phyloP scores from a whole-genome alignment of 495 filamentous ascomycete genomes.

The Aspergillus conjunctus region DNA sequence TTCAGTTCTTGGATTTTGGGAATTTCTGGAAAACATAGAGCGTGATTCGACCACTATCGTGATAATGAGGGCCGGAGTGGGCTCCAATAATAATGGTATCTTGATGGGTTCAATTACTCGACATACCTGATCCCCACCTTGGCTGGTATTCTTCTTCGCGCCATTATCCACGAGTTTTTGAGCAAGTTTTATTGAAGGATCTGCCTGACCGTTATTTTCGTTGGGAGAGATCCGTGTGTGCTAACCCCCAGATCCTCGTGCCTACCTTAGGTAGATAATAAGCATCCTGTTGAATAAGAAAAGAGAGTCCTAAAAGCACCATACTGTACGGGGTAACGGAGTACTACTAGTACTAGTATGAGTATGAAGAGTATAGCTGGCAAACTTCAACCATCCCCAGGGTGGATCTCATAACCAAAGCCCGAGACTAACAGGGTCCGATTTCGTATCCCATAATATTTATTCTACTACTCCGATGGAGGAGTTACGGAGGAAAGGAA shows the following conservation, averaged over 20 bases:
- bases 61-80: conserved; percentile 19
- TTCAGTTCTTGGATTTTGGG: conserved; percentile 2
- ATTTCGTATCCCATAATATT: neutral
- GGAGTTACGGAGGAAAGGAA: neutral
- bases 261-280: no score
- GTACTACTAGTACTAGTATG: no score
- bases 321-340: no score
- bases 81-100: conserved; percentile 18
- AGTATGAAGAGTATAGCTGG: neutral
- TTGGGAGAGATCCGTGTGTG: no score
- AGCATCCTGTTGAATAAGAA: no score
- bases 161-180: neutral
- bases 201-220: no score
- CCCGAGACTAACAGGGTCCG: conserved; percentile 1
- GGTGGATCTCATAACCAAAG: conserved; percentile 1
- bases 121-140: neutral
- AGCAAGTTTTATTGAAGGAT: no score
- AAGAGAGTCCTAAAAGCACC: no score
- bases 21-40: conserved; percentile 12
- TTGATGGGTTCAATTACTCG: conserved; percentile 10
- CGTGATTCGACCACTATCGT: conserved; percentile 18
- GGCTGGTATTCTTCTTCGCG: neutral
- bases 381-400: conserved; percentile 2
- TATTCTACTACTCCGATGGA: neutral
- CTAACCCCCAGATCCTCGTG: no score